A percentile compares a stretch with the other conserved stretches of the same genome.
Evolutionary conservation across 1,284 basidiomycete genomes (phyloP).

Genomic region (Taiwanofungus camphoratus): DNA sequence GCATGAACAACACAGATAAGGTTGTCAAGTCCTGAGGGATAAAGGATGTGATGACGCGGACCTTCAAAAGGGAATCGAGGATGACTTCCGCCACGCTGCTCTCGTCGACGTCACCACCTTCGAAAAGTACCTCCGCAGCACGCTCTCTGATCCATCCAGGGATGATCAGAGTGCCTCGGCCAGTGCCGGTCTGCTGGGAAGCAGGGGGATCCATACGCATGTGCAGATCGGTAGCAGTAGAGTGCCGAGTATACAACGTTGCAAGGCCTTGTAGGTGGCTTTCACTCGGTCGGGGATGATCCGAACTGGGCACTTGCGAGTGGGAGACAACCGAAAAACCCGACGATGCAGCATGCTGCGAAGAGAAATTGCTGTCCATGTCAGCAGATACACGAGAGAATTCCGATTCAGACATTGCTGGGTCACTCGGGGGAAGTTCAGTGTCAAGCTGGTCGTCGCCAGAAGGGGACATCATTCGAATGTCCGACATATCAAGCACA

Average conservation of each 20-base stretch:
- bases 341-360: conserved; percentile 49
- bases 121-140: conserved; percentile 87
- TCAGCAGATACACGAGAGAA: conserved; percentile 50
- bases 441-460: conserved; percentile 41
- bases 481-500: conserved; percentile 38
- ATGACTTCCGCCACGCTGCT: conserved; percentile 77
- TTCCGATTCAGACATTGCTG: conserved; percentile 58
- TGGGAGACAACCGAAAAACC: conserved; percentile 52
- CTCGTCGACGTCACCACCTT: conserved; percentile 84
- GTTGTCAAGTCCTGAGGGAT: neutral
- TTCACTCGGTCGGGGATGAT: conserved; percentile 33
- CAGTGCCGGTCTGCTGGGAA: conserved; percentile 61
- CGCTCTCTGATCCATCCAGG: conserved; percentile 95
- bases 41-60: conserved; percentile 23
- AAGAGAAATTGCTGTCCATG: conserved; percentile 39
- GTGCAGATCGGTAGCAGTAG: conserved; percentile 66
- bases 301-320: conserved; percentile 26
- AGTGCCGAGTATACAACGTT: conserved; percentile 64
- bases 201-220: conserved; percentile 61
- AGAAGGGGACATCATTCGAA: conserved; percentile 36
- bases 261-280: conserved; percentile 57
- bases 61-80: conserved; percentile 74
- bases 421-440: conserved; percentile 52
- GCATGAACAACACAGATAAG: neutral
- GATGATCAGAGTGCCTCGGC: conserved; percentile 74